Base-by-base conservation (phyloP, 768 basidiomycete species). In the Mycena latifolia region DNA sequence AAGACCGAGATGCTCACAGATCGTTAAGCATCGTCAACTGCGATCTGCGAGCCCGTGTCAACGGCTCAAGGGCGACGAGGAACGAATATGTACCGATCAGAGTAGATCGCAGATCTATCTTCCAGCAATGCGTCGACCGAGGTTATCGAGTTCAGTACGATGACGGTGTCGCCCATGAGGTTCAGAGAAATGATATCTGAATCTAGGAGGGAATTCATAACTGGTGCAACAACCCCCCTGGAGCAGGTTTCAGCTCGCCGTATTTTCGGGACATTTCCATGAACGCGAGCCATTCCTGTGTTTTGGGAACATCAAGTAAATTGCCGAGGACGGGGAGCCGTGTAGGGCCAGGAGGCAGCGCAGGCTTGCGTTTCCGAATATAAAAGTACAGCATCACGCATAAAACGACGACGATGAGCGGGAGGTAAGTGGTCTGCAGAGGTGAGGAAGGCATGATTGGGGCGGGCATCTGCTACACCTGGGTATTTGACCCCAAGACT, bases 21-120 rank as follows among this genome's bases (percentile, higher is more conserved):
- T 59, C 63, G 22, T 58, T 59, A 25, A 65, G 63, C 63, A 65
- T 65, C n/a, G 56, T 37, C 56, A 65, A 65, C 8, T 17, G 9
- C 2, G 63, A 56, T 3, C 63, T 65, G 6, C 33, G 33, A 35
- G 14, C 14, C n/a, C n/a, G n/a, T n/a, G n/a, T n/a, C n/a, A n/a
- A n/a, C n/a, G n/a, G n/a, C n/a, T n/a, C n/a, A n/a, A n/a, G n/a
- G n/a, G n/a, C n/a, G n/a, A n/a, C n/a, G n/a, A n/a, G n/a, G n/a
- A n/a, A n/a, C n/a, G n/a, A n/a, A n/a, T n/a, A n/a, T 14, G 43
- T 50, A 59, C 63, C 63, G 63, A 24, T 65, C 63, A 6, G 63
- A 65, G 25, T 58, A 65, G n/a, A 58, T 65, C 5, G 56, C 50
- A 18, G 63, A 65, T 46, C 28, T 52, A 15, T 37, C 22, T 14